These are phyloP conservation scores for Oryza meridionalis DNA, from an alignment of 176 grass and related monocot genomes.

Conservation along the genomic window DNA sequence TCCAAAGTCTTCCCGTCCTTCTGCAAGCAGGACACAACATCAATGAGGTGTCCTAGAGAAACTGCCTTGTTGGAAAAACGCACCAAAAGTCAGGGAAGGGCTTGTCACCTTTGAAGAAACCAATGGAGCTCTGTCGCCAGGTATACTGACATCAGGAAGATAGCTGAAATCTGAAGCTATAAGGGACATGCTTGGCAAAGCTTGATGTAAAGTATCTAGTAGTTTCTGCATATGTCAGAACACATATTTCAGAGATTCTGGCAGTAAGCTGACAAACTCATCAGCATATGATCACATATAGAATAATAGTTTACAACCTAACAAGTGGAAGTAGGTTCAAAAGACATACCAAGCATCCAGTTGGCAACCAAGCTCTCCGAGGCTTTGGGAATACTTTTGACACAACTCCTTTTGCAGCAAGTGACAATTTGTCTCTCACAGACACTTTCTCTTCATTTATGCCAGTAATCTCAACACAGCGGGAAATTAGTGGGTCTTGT, in stretches of 20 bases:
- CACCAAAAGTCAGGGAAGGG: conserved; percentile 4
- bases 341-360: conserved; percentile 83
- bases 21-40: conserved; percentile 59
- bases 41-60: conserved; percentile 32
- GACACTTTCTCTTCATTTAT: conserved; percentile 60
- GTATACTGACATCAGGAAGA: conserved; percentile 94
- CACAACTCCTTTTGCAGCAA: conserved; percentile 63
- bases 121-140: conserved; percentile 90
- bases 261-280: conserved; percentile 28
- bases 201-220: conserved; percentile 84
- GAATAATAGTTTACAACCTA: not conserved
- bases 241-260: not conserved
- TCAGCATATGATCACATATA: conserved; percentile 31
- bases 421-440: conserved; percentile 51
- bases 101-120: conserved; percentile 78
- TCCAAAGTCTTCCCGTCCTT: conserved; percentile 80
- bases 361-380: conserved; percentile 94
- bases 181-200: conserved; percentile 91
- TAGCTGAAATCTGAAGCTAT: conserved; percentile 96
- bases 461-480: conserved; percentile 67
- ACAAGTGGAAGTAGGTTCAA: not conserved
- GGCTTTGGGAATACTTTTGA: conserved; percentile 85
- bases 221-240: conserved; percentile 58
- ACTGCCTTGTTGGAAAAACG: conserved; percentile 6
- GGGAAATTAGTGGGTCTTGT: conserved; percentile 83